phyloP scores from a whole-genome alignment of 208 protist genomes.

The Jaenimonas drosophilae region DNA sequence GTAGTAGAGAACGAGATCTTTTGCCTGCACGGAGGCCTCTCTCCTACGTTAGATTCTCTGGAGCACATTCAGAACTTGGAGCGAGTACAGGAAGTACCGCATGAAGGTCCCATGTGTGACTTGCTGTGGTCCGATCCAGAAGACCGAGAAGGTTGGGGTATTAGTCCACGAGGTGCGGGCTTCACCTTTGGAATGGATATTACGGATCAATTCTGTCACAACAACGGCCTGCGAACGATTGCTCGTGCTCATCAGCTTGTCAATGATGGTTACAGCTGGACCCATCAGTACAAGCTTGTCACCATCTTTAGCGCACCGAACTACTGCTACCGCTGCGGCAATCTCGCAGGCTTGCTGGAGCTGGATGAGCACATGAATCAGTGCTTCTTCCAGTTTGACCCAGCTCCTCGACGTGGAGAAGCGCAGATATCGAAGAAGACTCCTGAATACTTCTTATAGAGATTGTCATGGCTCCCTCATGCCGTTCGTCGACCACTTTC shows the following conservation, averaged over 20 bases:
- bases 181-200: constrained; percentile 99
- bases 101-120: constrained; percentile 99
- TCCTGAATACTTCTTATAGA: constrained; percentile 98
- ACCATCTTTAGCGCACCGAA: constrained; percentile 99
- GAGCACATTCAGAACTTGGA: constrained; percentile 94
- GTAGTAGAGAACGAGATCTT: constrained; percentile 97
- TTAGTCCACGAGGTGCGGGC: constrained; percentile 96
- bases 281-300: constrained; percentile 95
- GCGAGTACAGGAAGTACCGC: constrained; percentile 97
- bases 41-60: constrained; percentile 89
- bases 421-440: constrained; percentile 96
- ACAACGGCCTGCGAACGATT: constrained; percentile 96
- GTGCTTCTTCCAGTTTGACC: constrained; percentile 98
- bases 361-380: constrained; percentile 98
- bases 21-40: constrained; percentile 95
- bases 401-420: constrained; percentile 96
- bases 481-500: too few relatives aligned
- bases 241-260: constrained; percentile 96
- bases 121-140: constrained; percentile 99
- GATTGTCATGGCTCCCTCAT: background rate
- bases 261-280: constrained; percentile 98
- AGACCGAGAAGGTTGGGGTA: constrained; percentile 93
- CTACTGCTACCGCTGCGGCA: constrained; percentile 99
- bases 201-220: constrained; percentile 97
- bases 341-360: constrained; percentile 96